phyloP scores from a whole-genome alignment of 73 alveolate species.

The Tetrahymena elliotti region DNA sequence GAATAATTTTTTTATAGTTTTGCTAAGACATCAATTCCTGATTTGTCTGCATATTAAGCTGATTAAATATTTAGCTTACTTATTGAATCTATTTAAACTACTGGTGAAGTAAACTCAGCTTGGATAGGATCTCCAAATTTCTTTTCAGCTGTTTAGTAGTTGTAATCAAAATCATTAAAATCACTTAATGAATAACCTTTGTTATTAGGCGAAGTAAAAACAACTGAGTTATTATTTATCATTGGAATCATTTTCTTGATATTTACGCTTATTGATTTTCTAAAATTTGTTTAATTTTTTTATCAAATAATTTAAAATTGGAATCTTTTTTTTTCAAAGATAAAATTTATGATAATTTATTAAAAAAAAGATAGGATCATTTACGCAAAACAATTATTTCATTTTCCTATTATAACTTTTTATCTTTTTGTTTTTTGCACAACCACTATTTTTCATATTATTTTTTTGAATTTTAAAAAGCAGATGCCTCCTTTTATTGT shows the following conservation, averaged over 20 bases:
- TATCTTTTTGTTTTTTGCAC: neutral
- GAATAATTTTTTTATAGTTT: neutral
- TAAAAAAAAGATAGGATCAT: neutral
- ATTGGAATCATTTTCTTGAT: neutral
- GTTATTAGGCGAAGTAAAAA: neutral
- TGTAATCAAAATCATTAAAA: neutral
- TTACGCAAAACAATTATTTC: neutral
- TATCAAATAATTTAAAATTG: no score
- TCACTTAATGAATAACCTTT: neutral
- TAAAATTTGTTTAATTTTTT: neutral
- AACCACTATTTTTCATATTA: neutral
- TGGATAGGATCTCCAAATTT: neutral
- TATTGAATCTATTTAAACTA: neutral
- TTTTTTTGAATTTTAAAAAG: neutral
- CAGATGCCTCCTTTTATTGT: neutral
- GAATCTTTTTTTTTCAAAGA: neutral
- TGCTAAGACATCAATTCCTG: neutral
- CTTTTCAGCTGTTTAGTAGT: neutral
- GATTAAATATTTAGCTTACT: neutral
- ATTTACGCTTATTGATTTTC: neutral
- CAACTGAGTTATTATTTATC: neutral
- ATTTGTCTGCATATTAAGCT: neutral
- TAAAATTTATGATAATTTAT: neutral
- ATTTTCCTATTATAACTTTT: neutral
- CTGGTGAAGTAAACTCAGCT: neutral